Evolutionary conservation across 345 rosid genomes (phyloP).

Genomic region (Brassica nigra): DNA sequence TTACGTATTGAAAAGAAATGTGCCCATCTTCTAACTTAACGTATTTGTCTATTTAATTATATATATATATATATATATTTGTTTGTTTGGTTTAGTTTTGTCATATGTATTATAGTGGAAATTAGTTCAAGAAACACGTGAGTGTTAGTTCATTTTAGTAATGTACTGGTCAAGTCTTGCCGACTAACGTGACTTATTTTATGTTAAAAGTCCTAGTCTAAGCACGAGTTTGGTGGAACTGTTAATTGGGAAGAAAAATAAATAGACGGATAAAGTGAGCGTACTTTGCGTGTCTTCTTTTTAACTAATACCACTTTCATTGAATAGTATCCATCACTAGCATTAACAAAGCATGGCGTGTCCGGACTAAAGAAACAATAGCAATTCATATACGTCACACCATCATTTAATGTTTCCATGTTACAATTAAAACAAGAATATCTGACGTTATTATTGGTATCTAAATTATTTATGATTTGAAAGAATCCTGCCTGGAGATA

Average conservation of each 20-base stretch:
- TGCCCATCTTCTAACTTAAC: not conserved
- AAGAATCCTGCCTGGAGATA: not conserved
- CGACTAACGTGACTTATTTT: not conserved
- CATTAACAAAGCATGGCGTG: conserved; percentile 4
- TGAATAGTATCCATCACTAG: conserved; percentile 28
- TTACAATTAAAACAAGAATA: not conserved
- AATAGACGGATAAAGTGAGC: not conserved
- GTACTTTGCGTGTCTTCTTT: conserved; percentile 17
- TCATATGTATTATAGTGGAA: not conserved
- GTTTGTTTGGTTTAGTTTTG: not conserved
- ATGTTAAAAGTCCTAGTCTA: not conserved
- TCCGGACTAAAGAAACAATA: conserved; percentile 26
- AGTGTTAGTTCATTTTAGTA: not conserved
- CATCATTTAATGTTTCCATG: not conserved
- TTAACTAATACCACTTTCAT: not conserved
- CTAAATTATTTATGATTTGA: not conserved
- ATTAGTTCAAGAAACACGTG: conserved; percentile 21
- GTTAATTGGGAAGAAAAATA: not conserved
- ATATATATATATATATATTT: not conserved
- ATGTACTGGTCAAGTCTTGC: not conserved
- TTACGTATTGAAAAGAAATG: not conserved
- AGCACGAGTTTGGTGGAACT: conserved; percentile 13
- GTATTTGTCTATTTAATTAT: not conserved
- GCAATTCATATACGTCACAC: not conserved
- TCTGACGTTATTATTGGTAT: not conserved